Percentiles rank a stretch among this genome's conserved stretches.
These are phyloP conservation scores for Thuja plicata DNA, from an alignment of 83 land plant species.

Conservation along the genomic window DNA sequence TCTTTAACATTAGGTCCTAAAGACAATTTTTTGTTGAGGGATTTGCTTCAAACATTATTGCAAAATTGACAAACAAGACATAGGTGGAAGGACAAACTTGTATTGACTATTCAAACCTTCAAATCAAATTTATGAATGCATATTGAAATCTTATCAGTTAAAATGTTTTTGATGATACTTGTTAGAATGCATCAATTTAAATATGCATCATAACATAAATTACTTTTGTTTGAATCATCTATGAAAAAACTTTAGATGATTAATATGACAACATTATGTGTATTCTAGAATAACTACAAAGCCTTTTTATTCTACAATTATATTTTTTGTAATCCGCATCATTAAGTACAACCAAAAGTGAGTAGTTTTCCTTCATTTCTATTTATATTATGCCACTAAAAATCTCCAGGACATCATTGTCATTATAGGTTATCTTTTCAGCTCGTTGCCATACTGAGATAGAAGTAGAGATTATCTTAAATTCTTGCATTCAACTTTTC, in stretches of 20 bases:
- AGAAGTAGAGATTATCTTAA: neutral
- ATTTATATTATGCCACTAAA: neutral
- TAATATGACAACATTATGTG: neutral
- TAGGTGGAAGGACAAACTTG: too few relatives aligned
- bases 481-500: neutral
- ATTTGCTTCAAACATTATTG: too few relatives aligned
- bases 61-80: too few relatives aligned
- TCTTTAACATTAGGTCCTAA: too few relatives aligned
- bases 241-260: neutral
- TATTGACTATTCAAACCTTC: constrained; percentile 7
- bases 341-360: constrained; percentile 50
- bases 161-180: neutral
- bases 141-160: neutral
- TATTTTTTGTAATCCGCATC: constrained; percentile 80
- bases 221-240: neutral
- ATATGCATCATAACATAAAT: neutral
- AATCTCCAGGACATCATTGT: neutral
- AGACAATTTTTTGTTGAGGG: too few relatives aligned
- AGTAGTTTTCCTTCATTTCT: neutral
- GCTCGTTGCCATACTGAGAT: neutral
- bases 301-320: constrained; percentile 94
- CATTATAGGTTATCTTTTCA: neutral
- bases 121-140: neutral
- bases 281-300: constrained; percentile 83
- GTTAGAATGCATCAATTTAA: neutral